These are phyloP conservation scores for Candida hispaniensis DNA, from an alignment of 805 yeast species.

Conservation along the genomic window DNA sequence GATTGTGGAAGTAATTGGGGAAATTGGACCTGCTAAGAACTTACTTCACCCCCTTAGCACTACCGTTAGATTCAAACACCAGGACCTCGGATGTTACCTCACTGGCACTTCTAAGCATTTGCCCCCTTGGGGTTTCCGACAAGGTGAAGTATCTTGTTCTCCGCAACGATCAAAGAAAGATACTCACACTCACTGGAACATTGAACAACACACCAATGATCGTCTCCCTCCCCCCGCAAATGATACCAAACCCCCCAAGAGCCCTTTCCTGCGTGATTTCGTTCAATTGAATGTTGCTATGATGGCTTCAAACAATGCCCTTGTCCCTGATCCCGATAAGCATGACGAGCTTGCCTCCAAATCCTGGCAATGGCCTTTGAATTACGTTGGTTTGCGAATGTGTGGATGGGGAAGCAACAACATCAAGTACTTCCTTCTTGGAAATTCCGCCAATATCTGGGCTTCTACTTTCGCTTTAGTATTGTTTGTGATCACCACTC, in stretches of 20 bases:
- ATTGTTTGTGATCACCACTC: constrained; percentile 32
- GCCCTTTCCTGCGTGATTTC: constrained; percentile 57
- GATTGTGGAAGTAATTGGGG: constrained; percentile 68
- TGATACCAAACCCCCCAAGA: constrained; percentile 34
- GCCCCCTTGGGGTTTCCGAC: constrained; percentile 97
- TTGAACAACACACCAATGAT: constrained; percentile 56
- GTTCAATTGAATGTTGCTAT: constrained; percentile 63
- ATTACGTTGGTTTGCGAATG: constrained; percentile 61
- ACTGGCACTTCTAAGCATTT: constrained; percentile 70
- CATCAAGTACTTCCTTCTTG: constrained; percentile 54
- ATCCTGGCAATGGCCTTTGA: constrained; percentile 81
- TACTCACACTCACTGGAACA: constrained; percentile 69
- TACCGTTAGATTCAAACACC: constrained; percentile 64
- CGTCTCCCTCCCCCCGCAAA: constrained; percentile 34
- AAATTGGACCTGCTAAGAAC: constrained; percentile 28
- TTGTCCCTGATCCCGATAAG: constrained; percentile 65
- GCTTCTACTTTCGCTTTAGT: constrained; percentile 42
- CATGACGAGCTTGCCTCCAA: constrained; percentile 58
- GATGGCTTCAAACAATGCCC: constrained; percentile 77
- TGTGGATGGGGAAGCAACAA: constrained; percentile 54
- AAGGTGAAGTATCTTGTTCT: constrained; percentile 85
- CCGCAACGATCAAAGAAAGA: constrained; percentile 39
- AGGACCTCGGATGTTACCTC: constrained; percentile 66
- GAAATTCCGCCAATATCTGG: constrained; percentile 58
- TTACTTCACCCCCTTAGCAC: constrained; percentile 58